Percentiles rank a stretch among this genome's conserved stretches.
Evolutionary conservation across 805 yeast genomes (phyloP).

Genomic region (Saturnispora saitoi): DNA sequence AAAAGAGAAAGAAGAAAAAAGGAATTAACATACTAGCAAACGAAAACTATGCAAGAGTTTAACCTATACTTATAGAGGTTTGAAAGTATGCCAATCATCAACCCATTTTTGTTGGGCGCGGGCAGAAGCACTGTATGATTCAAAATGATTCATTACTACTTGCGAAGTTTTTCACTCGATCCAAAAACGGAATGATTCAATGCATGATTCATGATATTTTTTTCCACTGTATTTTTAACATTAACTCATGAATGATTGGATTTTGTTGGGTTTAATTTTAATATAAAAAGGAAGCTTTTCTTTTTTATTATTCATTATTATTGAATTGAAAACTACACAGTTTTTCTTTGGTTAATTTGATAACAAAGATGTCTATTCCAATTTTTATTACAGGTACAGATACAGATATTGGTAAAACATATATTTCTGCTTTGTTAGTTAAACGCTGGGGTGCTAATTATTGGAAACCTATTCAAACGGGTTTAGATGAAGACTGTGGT

Average conservation of each 20-base stretch:
- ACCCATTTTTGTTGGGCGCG: neutral
- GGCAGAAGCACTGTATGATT: neutral
- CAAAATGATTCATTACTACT: neutral
- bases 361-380: neutral
- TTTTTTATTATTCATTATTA: too few relatives aligned
- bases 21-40: neutral
- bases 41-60: neutral
- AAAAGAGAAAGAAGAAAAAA: neutral
- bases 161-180: neutral
- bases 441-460: slow-evolving; percentile 6
- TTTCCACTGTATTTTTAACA: too few relatives aligned
- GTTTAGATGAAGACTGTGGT: slow-evolving; percentile 6
- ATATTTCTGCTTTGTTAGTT: slow-evolving; percentile 7
- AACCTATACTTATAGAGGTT: neutral
- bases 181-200: neutral
- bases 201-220: neutral
- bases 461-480: slow-evolving; percentile 10
- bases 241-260: too few relatives aligned
- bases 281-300: too few relatives aligned
- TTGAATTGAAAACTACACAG: too few relatives aligned
- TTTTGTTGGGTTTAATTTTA: too few relatives aligned
- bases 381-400: slow-evolving; percentile 9
- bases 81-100: neutral
- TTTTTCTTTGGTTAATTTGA: neutral
- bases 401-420: slow-evolving; percentile 10